A percentile compares a stretch with the other conserved stretches of the same genome.
phyloP scores from a whole-genome alignment of 140 eudicot species.

The Bidens hawaiensis region DNA sequence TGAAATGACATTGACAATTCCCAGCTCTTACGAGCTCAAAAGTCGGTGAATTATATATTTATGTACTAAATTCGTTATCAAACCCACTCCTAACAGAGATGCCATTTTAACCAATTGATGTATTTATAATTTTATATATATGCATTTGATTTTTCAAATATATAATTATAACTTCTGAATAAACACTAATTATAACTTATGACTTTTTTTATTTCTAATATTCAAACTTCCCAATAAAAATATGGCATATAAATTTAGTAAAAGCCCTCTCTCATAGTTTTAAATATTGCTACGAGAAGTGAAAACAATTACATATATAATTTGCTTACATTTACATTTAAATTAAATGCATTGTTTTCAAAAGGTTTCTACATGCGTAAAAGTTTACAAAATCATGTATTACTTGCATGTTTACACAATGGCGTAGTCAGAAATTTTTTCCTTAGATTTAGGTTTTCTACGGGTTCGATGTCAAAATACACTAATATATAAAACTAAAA shows the following conservation, averaged over 20 bases:
- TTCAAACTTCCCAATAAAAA: neutral
- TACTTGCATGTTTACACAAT: neutral
- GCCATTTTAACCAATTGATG: too few relatives aligned
- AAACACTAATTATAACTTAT: neutral
- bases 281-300: neutral
- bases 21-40: neutral
- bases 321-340: neutral
- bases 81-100: neutral
- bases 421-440: too few relatives aligned
- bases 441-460: too few relatives aligned
- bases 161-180: neutral
- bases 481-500: too few relatives aligned
- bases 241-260: neutral
- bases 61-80: neutral
- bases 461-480: too few relatives aligned
- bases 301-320: neutral
- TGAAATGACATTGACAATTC: conserved; percentile 2
- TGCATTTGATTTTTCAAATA: too few relatives aligned
- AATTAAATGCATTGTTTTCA: neutral
- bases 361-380: neutral
- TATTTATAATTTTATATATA: too few relatives aligned
- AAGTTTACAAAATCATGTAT: neutral
- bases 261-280: neutral
- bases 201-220: neutral
- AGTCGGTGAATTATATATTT: conserved; percentile 8